Evolutionary conservation across 768 basidiomycete species (phyloP).

Genomic region (Lentinula sp.): DNA sequence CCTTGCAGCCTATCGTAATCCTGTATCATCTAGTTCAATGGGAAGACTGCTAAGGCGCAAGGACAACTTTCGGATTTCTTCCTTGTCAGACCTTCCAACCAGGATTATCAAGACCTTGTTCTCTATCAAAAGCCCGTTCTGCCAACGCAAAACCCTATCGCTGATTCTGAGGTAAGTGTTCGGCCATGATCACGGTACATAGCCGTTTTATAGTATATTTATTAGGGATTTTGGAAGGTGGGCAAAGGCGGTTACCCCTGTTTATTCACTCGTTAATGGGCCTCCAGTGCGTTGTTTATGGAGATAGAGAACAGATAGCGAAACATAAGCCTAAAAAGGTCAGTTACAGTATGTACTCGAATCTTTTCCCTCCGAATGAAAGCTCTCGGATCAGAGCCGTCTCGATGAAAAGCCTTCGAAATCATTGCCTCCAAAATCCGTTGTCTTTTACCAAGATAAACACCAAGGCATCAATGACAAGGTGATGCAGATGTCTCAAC

Average conservation of each 20-base stretch:
- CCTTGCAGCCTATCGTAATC: no score
- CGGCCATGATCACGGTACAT: neutral
- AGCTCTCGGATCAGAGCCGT: neutral
- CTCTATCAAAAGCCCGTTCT: neutral
- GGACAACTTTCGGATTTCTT: neutral
- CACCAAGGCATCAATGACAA: neutral
- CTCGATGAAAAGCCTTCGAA: neutral
- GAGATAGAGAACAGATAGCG: neutral
- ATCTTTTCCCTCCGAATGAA: neutral
- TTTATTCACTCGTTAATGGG: neutral
- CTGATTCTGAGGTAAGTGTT: neutral
- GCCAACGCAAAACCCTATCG: neutral
- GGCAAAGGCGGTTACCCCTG: neutral
- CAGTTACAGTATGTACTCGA: neutral
- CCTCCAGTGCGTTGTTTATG: neutral
- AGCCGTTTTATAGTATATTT: neutral
- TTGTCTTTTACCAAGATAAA: neutral
- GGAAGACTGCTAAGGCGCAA: neutral
- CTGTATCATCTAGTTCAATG: neutral
- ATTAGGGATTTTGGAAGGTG: no score
- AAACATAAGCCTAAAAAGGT: neutral
- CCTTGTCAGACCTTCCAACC: neutral
- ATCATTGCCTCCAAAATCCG: neutral
- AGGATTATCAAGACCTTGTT: neutral
- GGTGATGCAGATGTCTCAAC: neutral